These are phyloP conservation scores for Metschnikowia lunata DNA, from an alignment of 805 yeast genomes.

Conservation along the genomic window DNA sequence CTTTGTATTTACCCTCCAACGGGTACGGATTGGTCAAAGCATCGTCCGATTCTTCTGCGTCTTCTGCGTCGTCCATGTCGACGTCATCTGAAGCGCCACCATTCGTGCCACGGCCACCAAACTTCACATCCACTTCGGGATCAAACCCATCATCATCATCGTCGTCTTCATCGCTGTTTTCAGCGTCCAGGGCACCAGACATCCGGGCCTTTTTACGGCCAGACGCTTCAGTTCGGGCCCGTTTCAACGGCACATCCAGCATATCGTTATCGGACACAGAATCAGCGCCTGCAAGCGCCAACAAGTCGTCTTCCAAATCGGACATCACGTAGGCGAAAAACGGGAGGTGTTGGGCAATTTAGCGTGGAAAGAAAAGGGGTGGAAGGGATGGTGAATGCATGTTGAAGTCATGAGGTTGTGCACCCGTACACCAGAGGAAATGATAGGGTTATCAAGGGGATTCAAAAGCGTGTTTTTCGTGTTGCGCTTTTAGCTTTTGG, in stretches of 20 bases:
- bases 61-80: constrained; percentile 12
- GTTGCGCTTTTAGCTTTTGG: too few relatives aligned
- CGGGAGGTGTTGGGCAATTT: neutral
- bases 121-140: constrained; percentile 26
- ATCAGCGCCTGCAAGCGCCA: constrained; percentile 69
- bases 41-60: constrained; percentile 16
- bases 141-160: constrained; percentile 8
- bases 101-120: constrained; percentile 24
- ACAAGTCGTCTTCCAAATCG: constrained; percentile 88
- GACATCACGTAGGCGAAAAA: constrained; percentile 46
- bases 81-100: constrained; percentile 15
- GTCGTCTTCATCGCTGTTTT: constrained; percentile 21
- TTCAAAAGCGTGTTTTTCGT: too few relatives aligned
- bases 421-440: constrained; percentile 1
- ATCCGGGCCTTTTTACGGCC: constrained; percentile 9
- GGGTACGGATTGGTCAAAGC: constrained; percentile 74
- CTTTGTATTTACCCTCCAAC: constrained; percentile 83
- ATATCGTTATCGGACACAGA: constrained; percentile 47
- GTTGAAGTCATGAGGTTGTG: neutral
- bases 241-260: constrained; percentile 27
- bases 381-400: neutral
- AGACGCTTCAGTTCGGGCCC: constrained; percentile 22
- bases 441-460: neutral
- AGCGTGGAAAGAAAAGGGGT: neutral
- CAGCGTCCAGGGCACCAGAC: constrained; percentile 26